Conservation (phyloP, 352 stramenopile genomes). For the Pythium coloratum region DNA sequence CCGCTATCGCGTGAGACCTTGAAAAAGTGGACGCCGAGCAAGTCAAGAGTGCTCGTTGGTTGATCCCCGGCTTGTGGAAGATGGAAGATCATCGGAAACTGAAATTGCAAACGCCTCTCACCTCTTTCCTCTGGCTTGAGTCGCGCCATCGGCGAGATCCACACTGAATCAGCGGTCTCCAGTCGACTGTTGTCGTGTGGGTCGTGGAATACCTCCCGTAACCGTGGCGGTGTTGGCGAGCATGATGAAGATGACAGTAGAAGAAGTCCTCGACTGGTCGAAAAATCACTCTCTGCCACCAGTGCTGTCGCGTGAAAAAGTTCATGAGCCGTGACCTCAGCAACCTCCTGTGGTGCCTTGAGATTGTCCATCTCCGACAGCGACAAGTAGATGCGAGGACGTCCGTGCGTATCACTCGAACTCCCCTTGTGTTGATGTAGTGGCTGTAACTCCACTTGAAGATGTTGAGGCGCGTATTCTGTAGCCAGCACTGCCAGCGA, state of each 20-base stretch:
- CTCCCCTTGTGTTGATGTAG: neutral
- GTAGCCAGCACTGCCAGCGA: constrained; percentile 5
- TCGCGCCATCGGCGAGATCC: constrained; percentile 18
- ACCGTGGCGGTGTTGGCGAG: neutral
- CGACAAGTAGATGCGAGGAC: constrained; percentile 11
- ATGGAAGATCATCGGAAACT: constrained; percentile 14
- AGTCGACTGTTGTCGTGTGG: neutral
- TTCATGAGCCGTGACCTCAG: constrained; percentile 17
- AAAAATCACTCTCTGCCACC: neutral
- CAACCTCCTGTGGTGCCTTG: constrained; percentile 7
- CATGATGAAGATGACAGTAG: neutral
- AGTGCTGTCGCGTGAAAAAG: neutral
- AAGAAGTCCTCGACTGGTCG: neutral
- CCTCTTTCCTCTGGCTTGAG: constrained; percentile 1
- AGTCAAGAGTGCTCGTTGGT: neutral
- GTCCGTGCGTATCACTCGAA: neutral
- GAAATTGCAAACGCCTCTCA: constrained; percentile 2
- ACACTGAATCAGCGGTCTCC: neutral
- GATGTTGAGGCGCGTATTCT: constrained; percentile 2
- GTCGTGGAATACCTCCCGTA: neutral
- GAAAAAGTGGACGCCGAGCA: neutral
- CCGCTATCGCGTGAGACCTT: neutral
- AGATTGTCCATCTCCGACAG: constrained; percentile 6
- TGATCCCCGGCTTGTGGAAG: neutral
- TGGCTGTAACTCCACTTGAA: constrained; percentile 14